These are phyloP conservation scores for Cladosporium sp. DNA, from an alignment of 2,329 filamentous ascomycete species.

Conservation along the genomic window DNA sequence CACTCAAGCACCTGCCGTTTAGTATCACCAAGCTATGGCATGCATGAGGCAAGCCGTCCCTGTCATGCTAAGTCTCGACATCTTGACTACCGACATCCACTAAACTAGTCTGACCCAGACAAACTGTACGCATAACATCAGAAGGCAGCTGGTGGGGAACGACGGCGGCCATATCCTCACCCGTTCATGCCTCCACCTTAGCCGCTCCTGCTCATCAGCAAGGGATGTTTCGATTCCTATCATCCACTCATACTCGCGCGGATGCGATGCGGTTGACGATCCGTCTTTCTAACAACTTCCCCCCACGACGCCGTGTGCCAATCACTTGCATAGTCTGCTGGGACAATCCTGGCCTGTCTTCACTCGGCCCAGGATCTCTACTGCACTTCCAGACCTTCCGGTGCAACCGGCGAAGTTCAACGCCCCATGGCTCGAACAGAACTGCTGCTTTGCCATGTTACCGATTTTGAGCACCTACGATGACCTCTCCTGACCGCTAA, in stretches of 20 bases:
- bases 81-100: background rate
- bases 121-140: background rate
- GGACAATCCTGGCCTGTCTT: background rate
- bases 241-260: conserved; percentile 3
- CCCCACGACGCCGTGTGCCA: background rate
- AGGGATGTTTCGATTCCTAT: background rate
- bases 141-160: conserved; percentile 1
- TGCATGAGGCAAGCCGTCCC: conserved; percentile 4
- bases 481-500: background rate
- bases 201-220: conserved; percentile 1
- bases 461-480: background rate
- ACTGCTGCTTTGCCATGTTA: conserved; percentile 12
- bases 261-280: background rate
- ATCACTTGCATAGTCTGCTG: background rate
- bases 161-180: background rate
- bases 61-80: background rate
- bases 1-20: background rate
- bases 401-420: background rate
- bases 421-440: conserved; percentile 9
- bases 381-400: background rate
- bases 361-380: background rate
- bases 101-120: background rate
- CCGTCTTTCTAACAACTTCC: background rate
- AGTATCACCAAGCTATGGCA: background rate
- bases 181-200: background rate